Evolutionary conservation across 768 basidiomycete species (phyloP), one percentile per base, ranked within the genome.

Genomic region (Boletus sensibilis): DNA sequence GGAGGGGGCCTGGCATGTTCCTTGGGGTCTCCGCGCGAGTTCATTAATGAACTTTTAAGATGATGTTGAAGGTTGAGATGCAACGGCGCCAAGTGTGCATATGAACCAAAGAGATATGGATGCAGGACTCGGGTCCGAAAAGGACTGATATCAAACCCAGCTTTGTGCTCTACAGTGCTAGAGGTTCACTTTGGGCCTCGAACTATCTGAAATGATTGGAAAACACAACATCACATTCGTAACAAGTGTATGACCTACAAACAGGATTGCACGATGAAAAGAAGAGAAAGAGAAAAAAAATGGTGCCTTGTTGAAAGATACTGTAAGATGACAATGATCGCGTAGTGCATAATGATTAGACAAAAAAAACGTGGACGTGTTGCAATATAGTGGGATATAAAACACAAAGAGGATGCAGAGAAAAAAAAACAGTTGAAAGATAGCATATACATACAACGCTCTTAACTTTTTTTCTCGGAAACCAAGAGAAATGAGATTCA

Each of bases 1-100:
- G 25, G 25, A 27, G 25, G 25, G 4, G 25, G 25, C 1, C 14
- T 14, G 31, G 29, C 4, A 5, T 18, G 16, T 35, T 29, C 43
- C 18, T 33, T 31, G 50, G 31, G 50, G 50, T 42, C 49, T 41
- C 27, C 34, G 23, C 10, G 14, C n/a, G n/a, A 6, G 25, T 29
- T 43, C 37, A 59, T 58, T 58, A 59, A 59, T 59, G 52, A 42
- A 55, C 6, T 7, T 7, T n/a, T 21, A 20, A 55, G 21, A 40
- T 41, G 23, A 34, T 51, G 27, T 38, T 4, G 21, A 43, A 50
- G 29, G 50, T 31, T 44, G 29, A 25, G 13, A 33, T 27, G 20
- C 46, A 47, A 5, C 2, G 27, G 18, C 8, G 4, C 10, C 20
- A 9, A 48, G n/a, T 29, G 37, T 20, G 37, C 20, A 10, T 13